These are phyloP conservation scores for Arabidopsis lyrata DNA, from an alignment of 441 rosid species.

Conservation along the genomic window DNA sequence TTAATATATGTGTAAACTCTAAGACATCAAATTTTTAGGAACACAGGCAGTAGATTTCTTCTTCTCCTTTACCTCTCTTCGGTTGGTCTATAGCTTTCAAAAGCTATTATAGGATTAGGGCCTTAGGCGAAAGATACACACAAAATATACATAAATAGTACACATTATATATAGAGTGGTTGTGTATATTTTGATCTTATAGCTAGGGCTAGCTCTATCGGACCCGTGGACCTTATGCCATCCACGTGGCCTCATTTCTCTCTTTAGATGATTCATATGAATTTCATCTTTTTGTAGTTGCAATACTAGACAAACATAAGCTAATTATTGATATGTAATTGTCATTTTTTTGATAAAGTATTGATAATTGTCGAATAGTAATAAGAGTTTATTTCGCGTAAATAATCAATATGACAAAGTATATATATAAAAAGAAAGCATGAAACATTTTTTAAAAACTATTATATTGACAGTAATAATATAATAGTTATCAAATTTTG, in stretches of 20 bases:
- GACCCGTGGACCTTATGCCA: constrained; percentile 26
- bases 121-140: constrained; percentile 27
- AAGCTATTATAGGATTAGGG: constrained; percentile 4
- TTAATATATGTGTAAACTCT: no score
- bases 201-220: constrained; percentile 27
- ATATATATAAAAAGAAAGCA: no score
- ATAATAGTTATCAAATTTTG: no score
- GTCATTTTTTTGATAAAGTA: background rate
- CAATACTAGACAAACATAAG: constrained; percentile 13
- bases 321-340: constrained; percentile 19
- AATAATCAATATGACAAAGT: background rate
- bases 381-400: background rate
- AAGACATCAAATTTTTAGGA: no score
- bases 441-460: no score
- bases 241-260: constrained; percentile 27
- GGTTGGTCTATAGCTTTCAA: constrained; percentile 43
- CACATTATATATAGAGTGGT: background rate
- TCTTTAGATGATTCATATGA: constrained; percentile 3
- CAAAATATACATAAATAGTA: constrained; percentile 28
- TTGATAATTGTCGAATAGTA: background rate
- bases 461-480: no score
- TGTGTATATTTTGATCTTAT: constrained; percentile 3
- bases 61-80: constrained; percentile 37
- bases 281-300: background rate
- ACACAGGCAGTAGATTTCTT: no score